These are phyloP conservation scores for Cardamine resedifolia DNA, from an alignment of 345 rosid genomes.

Conservation along the genomic window DNA sequence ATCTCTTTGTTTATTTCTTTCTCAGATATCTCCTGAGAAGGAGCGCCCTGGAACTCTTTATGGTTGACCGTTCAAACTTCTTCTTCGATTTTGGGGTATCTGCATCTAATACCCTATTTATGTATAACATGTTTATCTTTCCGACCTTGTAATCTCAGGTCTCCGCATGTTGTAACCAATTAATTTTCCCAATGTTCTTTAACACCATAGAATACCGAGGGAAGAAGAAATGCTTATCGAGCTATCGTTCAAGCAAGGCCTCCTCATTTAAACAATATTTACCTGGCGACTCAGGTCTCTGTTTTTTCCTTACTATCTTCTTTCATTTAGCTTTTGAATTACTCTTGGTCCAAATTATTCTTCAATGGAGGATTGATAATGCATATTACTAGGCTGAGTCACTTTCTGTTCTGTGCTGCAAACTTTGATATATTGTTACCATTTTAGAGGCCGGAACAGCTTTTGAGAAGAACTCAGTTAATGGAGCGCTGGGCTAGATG, in stretches of 20 bases:
- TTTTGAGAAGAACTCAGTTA: conserved; percentile 85
- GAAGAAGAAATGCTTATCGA: conserved; percentile 85
- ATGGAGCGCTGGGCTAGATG: conserved; percentile 99
- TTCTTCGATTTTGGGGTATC: conserved; percentile 97
- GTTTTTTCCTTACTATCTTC: conserved; percentile 14
- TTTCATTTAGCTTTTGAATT: conserved; percentile 13
- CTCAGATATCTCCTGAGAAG: conserved; percentile 88
- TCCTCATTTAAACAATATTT: conserved; percentile 85
- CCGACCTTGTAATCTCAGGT: conserved; percentile 8
- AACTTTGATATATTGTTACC: conserved; percentile 31
- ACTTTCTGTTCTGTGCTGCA: conserved; percentile 24
- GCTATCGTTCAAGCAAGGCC: conserved; percentile 90
- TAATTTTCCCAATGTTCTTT: conserved; percentile 17
- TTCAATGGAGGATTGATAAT: conserved; percentile 13
- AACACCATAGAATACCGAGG: conserved; percentile 67
- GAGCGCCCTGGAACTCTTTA: conserved; percentile 94
- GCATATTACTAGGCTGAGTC: conserved; percentile 7
- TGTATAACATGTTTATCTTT: conserved; percentile 11
- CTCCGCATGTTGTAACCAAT: conserved; percentile 14
- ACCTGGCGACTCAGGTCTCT: conserved; percentile 95
- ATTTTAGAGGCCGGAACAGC: conserved; percentile 92
- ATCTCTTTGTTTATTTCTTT: conserved; percentile 23
- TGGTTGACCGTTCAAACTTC: conserved; percentile 95
- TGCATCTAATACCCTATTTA: conserved; percentile 30
- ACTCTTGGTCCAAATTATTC: conserved; percentile 25